Percentiles rank a stretch among this genome's conserved stretches.
Evolutionary conservation across 1,284 basidiomycete genomes (phyloP).

Genomic region (Tylopilus sp.): DNA sequence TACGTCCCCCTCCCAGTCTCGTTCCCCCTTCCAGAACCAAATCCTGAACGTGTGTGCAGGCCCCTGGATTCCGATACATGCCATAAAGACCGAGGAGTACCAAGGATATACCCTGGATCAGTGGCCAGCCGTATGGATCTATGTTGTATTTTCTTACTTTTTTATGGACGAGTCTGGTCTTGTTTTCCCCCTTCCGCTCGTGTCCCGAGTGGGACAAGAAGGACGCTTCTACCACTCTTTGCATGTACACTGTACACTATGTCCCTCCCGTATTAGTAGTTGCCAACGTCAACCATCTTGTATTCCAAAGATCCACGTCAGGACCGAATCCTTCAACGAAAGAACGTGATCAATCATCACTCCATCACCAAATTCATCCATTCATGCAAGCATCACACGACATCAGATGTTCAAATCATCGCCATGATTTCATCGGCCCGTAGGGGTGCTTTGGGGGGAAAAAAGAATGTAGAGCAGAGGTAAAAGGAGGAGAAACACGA

Average conservation of each 20-base stretch:
- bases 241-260: too few relatives aligned
- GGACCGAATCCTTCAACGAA: too few relatives aligned
- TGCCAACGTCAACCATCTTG: too few relatives aligned
- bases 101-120: background rate
- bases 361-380: background rate
- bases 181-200: too few relatives aligned
- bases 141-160: too few relatives aligned
- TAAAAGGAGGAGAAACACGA: background rate
- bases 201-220: too few relatives aligned
- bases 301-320: too few relatives aligned
- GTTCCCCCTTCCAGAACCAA: too few relatives aligned
- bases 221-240: too few relatives aligned
- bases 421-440: background rate
- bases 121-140: too few relatives aligned
- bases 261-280: too few relatives aligned
- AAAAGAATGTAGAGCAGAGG: background rate
- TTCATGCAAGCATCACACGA: background rate
- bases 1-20: conserved; percentile 33
- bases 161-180: too few relatives aligned
- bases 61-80: conserved; percentile 28
- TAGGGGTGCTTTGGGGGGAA: background rate
- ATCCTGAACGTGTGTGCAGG: conserved; percentile 17
- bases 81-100: conserved; percentile 7
- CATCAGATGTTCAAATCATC: background rate
- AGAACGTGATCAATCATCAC: background rate